Conservation (phyloP, 257 asterid species). For the Fraxinus americana region DNA sequence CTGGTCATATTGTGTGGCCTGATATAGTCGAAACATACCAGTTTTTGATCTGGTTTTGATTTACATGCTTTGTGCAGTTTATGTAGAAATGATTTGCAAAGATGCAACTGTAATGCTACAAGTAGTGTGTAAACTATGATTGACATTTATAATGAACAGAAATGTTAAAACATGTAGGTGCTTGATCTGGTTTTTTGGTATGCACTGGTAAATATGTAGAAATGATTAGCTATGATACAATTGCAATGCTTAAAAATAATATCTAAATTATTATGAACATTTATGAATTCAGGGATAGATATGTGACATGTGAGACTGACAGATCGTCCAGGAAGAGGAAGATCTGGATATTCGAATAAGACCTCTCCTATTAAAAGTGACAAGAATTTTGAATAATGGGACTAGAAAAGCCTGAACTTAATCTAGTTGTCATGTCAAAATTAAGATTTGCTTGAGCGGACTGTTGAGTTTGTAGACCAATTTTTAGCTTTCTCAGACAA, state of each 20-base stretch:
- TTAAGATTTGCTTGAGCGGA: not conserved
- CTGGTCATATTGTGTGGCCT: not conserved
- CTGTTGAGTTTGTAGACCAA: not conserved
- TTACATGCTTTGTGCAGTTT: not conserved
- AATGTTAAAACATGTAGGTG: not conserved
- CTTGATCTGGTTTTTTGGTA: not conserved
- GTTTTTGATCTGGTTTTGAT: not conserved
- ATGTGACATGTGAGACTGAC: not conserved
- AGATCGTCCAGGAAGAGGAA: not conserved
- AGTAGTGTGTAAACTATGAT: not conserved
- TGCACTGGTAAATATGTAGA: not conserved
- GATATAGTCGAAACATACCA: not conserved
- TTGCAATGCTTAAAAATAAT: not conserved
- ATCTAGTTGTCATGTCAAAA: not conserved
- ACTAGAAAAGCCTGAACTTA: not conserved
- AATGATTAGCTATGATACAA: not conserved
- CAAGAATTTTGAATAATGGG: not conserved
- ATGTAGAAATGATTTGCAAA: not conserved
- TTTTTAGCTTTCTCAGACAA: not conserved
- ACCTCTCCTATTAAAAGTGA: not conserved
- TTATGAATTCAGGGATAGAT: not conserved
- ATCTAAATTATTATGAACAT: not conserved
- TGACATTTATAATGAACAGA: not conserved
- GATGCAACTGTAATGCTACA: not conserved
- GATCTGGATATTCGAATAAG: not conserved